Evolutionary conservation across 1,139 yeast species (phyloP).

Genomic region (Hansenula lynferdii): DNA sequence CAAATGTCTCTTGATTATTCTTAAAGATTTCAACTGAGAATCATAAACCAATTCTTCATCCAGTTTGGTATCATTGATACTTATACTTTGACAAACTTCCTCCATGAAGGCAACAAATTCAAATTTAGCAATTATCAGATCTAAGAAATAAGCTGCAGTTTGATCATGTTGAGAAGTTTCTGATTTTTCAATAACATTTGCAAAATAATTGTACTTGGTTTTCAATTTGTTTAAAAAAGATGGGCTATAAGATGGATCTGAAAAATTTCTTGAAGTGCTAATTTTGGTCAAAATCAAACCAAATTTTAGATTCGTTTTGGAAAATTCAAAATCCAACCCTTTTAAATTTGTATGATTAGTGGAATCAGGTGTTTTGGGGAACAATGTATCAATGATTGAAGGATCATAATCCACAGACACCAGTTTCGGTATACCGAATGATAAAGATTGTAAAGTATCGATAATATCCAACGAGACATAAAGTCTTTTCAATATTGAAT

Average conservation of each 20-base stretch:
- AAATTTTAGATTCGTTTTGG: constrained; percentile 19
- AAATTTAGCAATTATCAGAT: constrained; percentile 27
- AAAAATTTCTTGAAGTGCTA: constrained; percentile 2
- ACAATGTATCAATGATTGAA: constrained; percentile 18
- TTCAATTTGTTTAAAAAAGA: not conserved
- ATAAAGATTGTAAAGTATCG: constrained; percentile 51
- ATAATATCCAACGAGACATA: constrained; percentile 44
- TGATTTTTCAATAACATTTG: not conserved
- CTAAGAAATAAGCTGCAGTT: constrained; percentile 21
- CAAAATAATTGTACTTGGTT: not conserved
- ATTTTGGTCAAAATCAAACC: constrained; percentile 19
- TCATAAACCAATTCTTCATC: constrained; percentile 41
- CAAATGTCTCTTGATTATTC: constrained; percentile 28
- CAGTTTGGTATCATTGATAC: not conserved
- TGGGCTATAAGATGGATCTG: not conserved
- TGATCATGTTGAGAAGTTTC: constrained; percentile 3
- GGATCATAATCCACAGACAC: constrained; percentile 22
- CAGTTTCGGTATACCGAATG: constrained; percentile 52
- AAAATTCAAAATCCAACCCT: constrained; percentile 9
- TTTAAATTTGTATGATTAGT: too few relatives aligned
- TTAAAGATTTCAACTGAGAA: constrained; percentile 40
- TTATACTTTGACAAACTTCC: constrained; percentile 20
- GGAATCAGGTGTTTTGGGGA: too few relatives aligned
- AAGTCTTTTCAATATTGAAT: constrained; percentile 43
- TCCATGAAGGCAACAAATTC: constrained; percentile 30